Base-by-base conservation (phyloP, 1,284 basidiomycete species). In the Melampsora larici-populina region DNA sequence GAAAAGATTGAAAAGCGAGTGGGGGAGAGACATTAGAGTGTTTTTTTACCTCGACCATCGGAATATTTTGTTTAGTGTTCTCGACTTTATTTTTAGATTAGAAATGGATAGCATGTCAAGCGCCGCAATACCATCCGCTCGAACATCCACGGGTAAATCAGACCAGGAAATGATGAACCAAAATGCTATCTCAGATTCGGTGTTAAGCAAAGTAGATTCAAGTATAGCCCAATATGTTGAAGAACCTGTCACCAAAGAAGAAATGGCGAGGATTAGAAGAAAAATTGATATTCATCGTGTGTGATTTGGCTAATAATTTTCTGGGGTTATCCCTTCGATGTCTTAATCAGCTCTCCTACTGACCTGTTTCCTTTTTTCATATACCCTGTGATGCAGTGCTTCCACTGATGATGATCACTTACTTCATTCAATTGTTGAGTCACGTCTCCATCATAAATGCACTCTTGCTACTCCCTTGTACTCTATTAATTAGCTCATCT, bases 271-370 rank as follows among this genome's bases (percentile, higher is more conserved):
- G 11, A 24, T 60, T 7, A 60, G 55, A 15, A 60, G 55, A 60
- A 60, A 60, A 60, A 60, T 60, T 29, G 55, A 60, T 29, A 60
- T n/a, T 7, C n/a, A 60, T 60, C 55, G 55, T 60, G 55, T 15
- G 55, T 60, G 17, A n/a, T n/a, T 11, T 29, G n/a, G n/a, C 29
- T 29, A 11, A 60, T 60, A 21, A 60, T 7, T 24, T n/a, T 60
- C 29, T 60, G n/a, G 8, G n/a, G 18, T 29, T 60, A 60, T 2
- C n/a, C 21, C 21, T 2, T n/a, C 2, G 8, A 60, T n/a, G 55
- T 60, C n/a, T 60, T n/a, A 15, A 60, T 15, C n/a, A 60, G n/a
- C 17, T 24, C 55, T 60, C 55, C 15, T 21, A 43, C 55, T 60
- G n/a, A 24, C 18, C 29, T 9, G 8, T 60, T 8, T 17, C 55